These are phyloP conservation scores for Castanospermum australe DNA, from an alignment of 306 rosid species.

Conservation along the genomic window DNA sequence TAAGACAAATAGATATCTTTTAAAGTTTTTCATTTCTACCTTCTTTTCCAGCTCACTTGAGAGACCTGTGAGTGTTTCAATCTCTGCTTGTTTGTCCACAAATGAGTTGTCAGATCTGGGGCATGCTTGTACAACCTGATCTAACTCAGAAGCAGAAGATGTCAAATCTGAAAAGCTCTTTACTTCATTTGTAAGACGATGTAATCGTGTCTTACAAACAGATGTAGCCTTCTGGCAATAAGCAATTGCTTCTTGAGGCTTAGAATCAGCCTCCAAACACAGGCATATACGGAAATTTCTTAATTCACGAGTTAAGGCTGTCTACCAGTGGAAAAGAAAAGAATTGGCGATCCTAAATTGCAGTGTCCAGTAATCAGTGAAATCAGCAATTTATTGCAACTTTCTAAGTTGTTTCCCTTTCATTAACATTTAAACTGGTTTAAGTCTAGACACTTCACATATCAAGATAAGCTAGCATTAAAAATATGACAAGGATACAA, in stretches of 20 bases:
- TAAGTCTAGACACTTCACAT: conserved; percentile 8
- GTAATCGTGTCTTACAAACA: conserved; percentile 71
- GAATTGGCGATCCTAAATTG: neutral
- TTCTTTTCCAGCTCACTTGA: conserved; percentile 89
- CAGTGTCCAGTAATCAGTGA: neutral
- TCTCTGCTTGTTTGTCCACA: conserved; percentile 73
- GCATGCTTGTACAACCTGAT: conserved; percentile 35
- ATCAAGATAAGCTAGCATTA: neutral
- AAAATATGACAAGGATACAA: conserved; percentile 71
- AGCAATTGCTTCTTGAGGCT: conserved; percentile 77
- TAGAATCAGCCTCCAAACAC: conserved; percentile 80
- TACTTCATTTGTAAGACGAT: conserved; percentile 63
- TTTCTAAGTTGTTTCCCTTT: neutral
- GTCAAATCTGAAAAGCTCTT: conserved; percentile 48
- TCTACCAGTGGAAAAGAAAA: conserved; percentile 9
- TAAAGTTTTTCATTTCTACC: conserved; percentile 37
- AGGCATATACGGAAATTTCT: conserved; percentile 91
- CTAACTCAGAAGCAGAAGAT: conserved; percentile 44
- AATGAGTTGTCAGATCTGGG: conserved; percentile 31
- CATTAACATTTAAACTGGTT: neutral
- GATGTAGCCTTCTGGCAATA: conserved; percentile 79
- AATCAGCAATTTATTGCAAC: conserved; percentile 17
- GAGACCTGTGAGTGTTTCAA: conserved; percentile 74
- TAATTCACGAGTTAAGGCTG: conserved; percentile 51
- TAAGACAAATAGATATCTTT: neutral